Base-by-base conservation (phyloP, 176 grass and related monocot species). In the Neostapfia colusana region DNA sequence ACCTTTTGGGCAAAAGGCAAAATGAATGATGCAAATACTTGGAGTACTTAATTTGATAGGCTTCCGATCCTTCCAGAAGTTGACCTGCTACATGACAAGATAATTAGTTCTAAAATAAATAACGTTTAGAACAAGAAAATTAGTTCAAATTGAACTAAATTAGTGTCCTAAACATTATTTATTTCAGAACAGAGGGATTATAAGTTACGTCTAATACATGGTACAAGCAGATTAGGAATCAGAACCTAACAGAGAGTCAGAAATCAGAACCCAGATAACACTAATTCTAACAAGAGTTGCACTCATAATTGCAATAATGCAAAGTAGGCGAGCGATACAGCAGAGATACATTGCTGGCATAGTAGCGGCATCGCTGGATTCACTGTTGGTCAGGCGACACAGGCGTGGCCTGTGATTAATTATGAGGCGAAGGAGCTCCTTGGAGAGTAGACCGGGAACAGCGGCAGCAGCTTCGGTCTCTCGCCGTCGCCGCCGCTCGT, bases 361-460 rank as follows among this genome's bases (percentile, higher is more conserved):
- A 40, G 65, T 4, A 50, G 15, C 43, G 26, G 58, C 75, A 56
- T 57, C 48, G 60, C 62, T 27, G 39, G 83, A 59, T 58, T 57
- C 78, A 81, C 73, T 23, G 5, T n/a, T 53, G 17, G 36, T 53
- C 46, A 23, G 51, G 50, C 4, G 53, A 25, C 14, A 10, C 17
- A 65, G 31, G 31, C 31, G 31, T 7, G 35, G 9, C 1, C 5
- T 24, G 36, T 7, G 21, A 65, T 43, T 44, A 18, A 67, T 18
- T 60, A 74, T 18, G 42, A 41, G 34, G 36, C 62, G 37, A 74
- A 70, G 64, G 71, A 41, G 25, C 20, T 69, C 61, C 78, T 44
- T 0, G 80, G 77, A 0, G 92, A 91, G 5, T 79, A 54, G 41
- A 91, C 67, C n/a, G 92, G 92, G 84, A 95, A 95, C 38, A 95